Evolutionary conservation across 73 alveolate genomes (phyloP).

Genomic region (Breviolum minutum): DNA sequence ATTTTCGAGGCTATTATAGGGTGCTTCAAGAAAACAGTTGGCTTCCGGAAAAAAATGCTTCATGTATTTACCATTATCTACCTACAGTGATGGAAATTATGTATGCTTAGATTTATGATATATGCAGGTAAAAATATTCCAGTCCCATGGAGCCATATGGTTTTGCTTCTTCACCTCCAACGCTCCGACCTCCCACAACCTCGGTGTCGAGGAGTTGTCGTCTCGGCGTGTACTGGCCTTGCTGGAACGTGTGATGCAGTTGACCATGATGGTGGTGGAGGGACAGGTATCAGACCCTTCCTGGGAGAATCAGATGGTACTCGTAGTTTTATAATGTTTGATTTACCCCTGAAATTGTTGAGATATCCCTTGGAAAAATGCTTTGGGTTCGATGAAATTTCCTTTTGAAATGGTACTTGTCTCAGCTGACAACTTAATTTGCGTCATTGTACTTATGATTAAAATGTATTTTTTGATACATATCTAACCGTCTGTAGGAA

Average conservation of each 20-base stretch:
- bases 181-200: not conserved
- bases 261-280: conserved; percentile 57
- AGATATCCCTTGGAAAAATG: too few relatives aligned
- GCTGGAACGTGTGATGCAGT: conserved; percentile 63
- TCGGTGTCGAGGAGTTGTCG: not conserved
- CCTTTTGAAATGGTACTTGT: not conserved
- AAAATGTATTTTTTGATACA: not conserved
- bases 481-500: too few relatives aligned
- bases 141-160: too few relatives aligned
- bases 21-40: too few relatives aligned
- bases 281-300: not conserved
- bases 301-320: not conserved
- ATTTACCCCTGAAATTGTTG: too few relatives aligned
- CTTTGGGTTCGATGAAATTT: not conserved
- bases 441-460: not conserved
- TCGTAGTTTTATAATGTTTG: not conserved
- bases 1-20: too few relatives aligned
- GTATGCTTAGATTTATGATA: too few relatives aligned
- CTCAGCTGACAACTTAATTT: not conserved
- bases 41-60: too few relatives aligned
- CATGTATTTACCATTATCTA: too few relatives aligned
- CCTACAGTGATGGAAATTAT: too few relatives aligned
- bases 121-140: too few relatives aligned
- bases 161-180: not conserved
- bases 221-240: conserved; percentile 28